Evolutionary conservation across 495 filamentous ascomycete species (phyloP).

Genomic region (Neurospora africana): DNA sequence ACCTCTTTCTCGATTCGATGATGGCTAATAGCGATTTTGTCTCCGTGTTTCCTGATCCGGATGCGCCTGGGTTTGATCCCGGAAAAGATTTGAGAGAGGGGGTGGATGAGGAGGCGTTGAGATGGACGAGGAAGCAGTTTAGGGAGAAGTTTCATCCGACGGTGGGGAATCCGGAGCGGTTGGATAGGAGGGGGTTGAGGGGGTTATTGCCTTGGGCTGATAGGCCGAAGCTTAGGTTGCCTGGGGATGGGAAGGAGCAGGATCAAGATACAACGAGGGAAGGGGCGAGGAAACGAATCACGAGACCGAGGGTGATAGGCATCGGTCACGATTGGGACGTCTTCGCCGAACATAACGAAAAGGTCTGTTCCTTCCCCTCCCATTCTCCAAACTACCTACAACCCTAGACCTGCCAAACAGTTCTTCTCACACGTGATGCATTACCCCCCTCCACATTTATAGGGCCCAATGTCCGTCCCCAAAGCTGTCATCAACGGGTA

Average conservation of each 20-base stretch:
- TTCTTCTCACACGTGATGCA: background rate
- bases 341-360: conserved; percentile 43
- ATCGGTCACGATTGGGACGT: conserved; percentile 51
- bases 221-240: conserved; percentile 30
- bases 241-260: conserved; percentile 9
- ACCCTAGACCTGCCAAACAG: background rate
- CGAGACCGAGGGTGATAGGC: conserved; percentile 37
- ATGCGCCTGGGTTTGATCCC: conserved; percentile 36
- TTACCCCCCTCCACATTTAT: background rate
- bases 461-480: conserved; percentile 25
- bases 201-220: conserved; percentile 41
- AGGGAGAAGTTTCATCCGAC: conserved; percentile 39
- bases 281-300: background rate
- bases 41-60: conserved; percentile 51
- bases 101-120: conserved; percentile 36
- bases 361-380: conserved; percentile 11
- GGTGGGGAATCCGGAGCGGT: conserved; percentile 44
- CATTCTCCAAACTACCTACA: background rate
- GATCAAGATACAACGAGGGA: background rate
- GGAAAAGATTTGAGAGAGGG: conserved; percentile 26
- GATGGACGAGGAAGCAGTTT: conserved; percentile 31
- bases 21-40: conserved; percentile 52
- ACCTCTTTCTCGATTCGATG: conserved; percentile 51
- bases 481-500: conserved; percentile 37
- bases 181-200: conserved; percentile 41